These are phyloP conservation scores for Lentithecium fluviatile DNA, from an alignment of 495 filamentous ascomycete genomes.

Conservation along the genomic window DNA sequence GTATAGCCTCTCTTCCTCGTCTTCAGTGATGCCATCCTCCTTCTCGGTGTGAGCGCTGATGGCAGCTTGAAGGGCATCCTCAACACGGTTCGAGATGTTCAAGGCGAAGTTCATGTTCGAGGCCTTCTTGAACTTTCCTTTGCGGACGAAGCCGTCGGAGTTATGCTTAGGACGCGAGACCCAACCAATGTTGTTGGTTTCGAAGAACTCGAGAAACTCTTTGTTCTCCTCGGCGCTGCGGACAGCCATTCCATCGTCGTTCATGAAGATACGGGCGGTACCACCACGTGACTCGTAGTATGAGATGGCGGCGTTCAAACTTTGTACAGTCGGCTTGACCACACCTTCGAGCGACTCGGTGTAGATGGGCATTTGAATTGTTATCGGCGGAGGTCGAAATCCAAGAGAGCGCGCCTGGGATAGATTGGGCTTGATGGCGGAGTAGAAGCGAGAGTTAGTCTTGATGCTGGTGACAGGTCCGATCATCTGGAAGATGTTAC, in stretches of 20 bases:
- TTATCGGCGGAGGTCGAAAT: conserved; percentile 60
- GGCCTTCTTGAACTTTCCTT: conserved; percentile 64
- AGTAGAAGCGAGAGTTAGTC: conserved; percentile 76
- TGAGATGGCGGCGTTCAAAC: conserved; percentile 70
- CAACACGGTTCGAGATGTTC: conserved; percentile 71
- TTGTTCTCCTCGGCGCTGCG: conserved; percentile 63
- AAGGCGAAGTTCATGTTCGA: conserved; percentile 82
- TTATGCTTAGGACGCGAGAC: conserved; percentile 66
- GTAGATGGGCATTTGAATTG: conserved; percentile 71
- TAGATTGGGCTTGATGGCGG: conserved; percentile 51
- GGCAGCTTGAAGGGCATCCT: conserved; percentile 56
- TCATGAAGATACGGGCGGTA: conserved; percentile 77
- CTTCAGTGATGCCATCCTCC: conserved; percentile 63
- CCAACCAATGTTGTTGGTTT: conserved; percentile 75
- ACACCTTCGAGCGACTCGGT: conserved; percentile 66
- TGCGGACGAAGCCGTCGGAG: conserved; percentile 54
- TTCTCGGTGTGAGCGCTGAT: conserved; percentile 49
- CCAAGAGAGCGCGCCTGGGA: conserved; percentile 1
- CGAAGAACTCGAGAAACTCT: conserved; percentile 63
- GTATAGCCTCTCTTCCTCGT: conserved; percentile 68
- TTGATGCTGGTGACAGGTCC: conserved; percentile 71
- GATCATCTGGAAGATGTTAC: conserved; percentile 70
- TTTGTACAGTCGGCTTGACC: conserved; percentile 67
- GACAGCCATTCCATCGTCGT: conserved; percentile 75
- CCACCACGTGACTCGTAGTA: conserved; percentile 80